Conservation (phyloP, 2,329 filamentous ascomycete genomes). For the Aureobasidium musti region DNA sequence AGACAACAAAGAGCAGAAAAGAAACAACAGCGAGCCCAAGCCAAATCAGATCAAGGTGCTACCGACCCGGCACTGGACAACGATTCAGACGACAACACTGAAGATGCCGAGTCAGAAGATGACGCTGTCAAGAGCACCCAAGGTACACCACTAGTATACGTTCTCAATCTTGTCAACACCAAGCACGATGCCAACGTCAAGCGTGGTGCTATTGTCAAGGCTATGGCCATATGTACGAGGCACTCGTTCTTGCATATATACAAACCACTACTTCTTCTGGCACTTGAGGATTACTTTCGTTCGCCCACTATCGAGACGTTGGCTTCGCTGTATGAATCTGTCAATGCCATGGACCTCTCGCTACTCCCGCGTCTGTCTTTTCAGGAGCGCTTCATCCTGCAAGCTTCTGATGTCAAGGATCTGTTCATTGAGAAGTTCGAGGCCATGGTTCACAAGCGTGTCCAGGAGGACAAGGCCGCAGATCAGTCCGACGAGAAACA, state of each 20-base stretch:
- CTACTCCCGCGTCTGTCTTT: conserved; percentile 83
- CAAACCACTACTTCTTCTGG: conserved; percentile 90
- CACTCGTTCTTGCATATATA: conserved; percentile 99
- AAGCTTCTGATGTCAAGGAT: conserved; percentile 90
- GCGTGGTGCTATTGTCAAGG: conserved; percentile 91
- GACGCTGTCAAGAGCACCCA: conserved; percentile 63
- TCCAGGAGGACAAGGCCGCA: conserved; percentile 61
- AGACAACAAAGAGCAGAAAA: conserved; percentile 47
- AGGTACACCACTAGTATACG: conserved; percentile 91
- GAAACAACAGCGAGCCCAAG: conserved; percentile 41
- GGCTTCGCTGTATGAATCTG: conserved; percentile 82
- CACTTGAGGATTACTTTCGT: conserved; percentile 96
- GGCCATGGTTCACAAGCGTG: conserved; percentile 82
- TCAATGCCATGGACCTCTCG: conserved; percentile 96
- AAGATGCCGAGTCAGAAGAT: conserved; percentile 47
- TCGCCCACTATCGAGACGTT: conserved; percentile 85
- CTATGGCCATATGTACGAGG: conserved; percentile 97
- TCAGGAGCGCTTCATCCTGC: conserved; percentile 81
- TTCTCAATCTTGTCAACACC: conserved; percentile 95
- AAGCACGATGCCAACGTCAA: conserved; percentile 94
- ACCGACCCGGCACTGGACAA: conserved; percentile 52
- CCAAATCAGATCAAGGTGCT: conserved; percentile 51
- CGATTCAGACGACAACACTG: conserved; percentile 55
- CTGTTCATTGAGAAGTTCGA: conserved; percentile 98
- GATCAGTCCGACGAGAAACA: conserved; percentile 29